A percentile compares a stretch with the other conserved stretches of the same genome.
Evolutionary conservation across 345 rosid genomes (phyloP).

Genomic region (Linum usitatissimum): DNA sequence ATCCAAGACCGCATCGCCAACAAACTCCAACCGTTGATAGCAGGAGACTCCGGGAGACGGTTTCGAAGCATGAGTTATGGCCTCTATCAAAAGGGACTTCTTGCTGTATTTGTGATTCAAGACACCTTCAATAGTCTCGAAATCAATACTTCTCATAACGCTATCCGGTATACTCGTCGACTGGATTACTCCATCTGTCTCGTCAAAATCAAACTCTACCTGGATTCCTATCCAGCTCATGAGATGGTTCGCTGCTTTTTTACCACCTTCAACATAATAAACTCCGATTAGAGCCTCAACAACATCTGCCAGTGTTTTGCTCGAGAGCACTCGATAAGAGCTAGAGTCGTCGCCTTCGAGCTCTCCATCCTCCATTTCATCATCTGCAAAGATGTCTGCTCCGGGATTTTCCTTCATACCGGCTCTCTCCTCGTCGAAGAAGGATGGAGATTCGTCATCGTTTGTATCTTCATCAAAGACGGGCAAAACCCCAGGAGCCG

Average conservation of each 20-base stretch:
- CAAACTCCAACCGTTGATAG: conserved; percentile 91
- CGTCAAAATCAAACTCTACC: conserved; percentile 68
- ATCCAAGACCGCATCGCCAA: conserved; percentile 96
- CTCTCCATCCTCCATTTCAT: conserved; percentile 88
- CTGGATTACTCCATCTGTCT: conserved; percentile 26
- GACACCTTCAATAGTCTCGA: conserved; percentile 63
- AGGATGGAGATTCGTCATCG: conserved; percentile 54
- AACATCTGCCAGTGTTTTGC: conserved; percentile 96
- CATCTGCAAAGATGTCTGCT: conserved; percentile 43
- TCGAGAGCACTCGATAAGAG: conserved; percentile 87
- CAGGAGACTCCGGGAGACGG: conserved; percentile 93
- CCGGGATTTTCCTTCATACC: conserved; percentile 22
- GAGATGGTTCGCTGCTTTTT: conserved; percentile 74
- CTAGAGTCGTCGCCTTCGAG: conserved; percentile 89
- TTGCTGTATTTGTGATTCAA: conserved; percentile 49
- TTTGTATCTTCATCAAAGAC: conserved; percentile 88
- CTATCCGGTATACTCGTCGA: conserved; percentile 60
- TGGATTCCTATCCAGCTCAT: conserved; percentile 95
- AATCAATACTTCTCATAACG: conserved; percentile 62
- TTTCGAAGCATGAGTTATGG: conserved; percentile 93
- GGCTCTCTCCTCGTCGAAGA: conserved; percentile 51
- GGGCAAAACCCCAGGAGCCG: conserved; percentile 97
- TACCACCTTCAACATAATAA: conserved; percentile 90
- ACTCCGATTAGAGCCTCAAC: conserved; percentile 98
- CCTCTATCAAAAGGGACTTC: conserved; percentile 64